A percentile compares a stretch with the other conserved stretches of the same genome.
Conservation (phyloP, 306 rosid genomes). For the Cicer pinnatifidum region DNA sequence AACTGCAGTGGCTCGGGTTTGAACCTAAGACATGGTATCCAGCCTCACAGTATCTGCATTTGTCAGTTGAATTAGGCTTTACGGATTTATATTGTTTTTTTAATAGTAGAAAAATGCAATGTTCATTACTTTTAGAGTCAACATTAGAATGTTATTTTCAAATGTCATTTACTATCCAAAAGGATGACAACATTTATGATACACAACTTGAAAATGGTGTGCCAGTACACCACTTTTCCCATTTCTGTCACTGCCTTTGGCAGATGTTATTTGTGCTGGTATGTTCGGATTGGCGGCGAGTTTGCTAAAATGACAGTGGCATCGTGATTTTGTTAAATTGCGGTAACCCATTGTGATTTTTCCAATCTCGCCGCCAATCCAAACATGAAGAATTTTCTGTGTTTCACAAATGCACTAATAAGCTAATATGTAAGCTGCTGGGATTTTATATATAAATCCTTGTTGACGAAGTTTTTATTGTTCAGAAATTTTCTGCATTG, state of each 20-base stretch:
- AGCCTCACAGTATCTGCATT: too few species aligned
- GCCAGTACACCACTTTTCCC: background rate
- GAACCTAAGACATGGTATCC: too few species aligned
- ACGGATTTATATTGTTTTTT: background rate
- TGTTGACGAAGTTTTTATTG: conserved; percentile 50
- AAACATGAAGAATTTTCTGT: background rate
- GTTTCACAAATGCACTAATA: conserved; percentile 7
- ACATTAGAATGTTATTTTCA: background rate
- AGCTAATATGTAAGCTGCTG: conserved; percentile 22
- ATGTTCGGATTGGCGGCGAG: too few species aligned
- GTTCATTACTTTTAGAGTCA: background rate
- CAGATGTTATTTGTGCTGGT: too few species aligned
- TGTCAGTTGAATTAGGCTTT: too few species aligned
- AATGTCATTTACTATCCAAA: conserved; percentile 1
- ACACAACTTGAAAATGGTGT: background rate
- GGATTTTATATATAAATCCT: conserved; percentile 36
- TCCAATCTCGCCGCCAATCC: too few species aligned
- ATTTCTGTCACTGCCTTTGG: background rate
- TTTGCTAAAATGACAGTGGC: too few species aligned
- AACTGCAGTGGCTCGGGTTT: too few species aligned
- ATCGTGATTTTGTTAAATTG: too few species aligned
- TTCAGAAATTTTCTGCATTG: conserved; percentile 80
- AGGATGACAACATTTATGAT: background rate
- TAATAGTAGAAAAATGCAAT: background rate
- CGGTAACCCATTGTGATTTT: too few species aligned